A percentile compares a stretch with the other conserved stretches of the same genome.
These are phyloP conservation scores for Asterophora lycoperdoides DNA, from an alignment of 768 basidiomycete genomes.

Conservation along the genomic window DNA sequence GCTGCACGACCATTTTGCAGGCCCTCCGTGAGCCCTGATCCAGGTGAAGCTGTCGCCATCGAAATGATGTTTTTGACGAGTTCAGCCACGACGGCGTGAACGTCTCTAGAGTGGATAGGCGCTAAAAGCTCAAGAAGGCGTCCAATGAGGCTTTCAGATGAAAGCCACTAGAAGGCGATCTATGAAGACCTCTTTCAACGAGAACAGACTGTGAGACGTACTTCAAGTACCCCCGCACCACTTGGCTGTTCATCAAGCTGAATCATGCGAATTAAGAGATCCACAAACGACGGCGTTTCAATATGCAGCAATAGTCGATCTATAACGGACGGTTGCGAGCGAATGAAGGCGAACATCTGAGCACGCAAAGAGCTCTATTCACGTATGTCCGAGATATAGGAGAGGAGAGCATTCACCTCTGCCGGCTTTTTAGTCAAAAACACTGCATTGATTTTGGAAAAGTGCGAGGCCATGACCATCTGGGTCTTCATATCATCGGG, in stretches of 20 bases:
- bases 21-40: slow-evolving; percentile 65
- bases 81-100: slow-evolving; percentile 85
- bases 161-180: slow-evolving; percentile 66
- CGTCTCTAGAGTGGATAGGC: slow-evolving; percentile 65
- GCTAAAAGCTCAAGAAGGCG: slow-evolving; percentile 80
- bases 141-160: slow-evolving; percentile 76
- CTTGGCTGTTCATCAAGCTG: slow-evolving; percentile 83
- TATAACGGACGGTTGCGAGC: slow-evolving; percentile 74
- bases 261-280: slow-evolving; percentile 85
- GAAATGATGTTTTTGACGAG: slow-evolving; percentile 93
- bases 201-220: slow-evolving; percentile 42
- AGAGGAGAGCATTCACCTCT: slow-evolving; percentile 60
- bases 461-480: slow-evolving; percentile 86
- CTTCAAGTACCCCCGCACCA: slow-evolving; percentile 82
- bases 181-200: slow-evolving; percentile 10
- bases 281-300: slow-evolving; percentile 86
- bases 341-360: slow-evolving; percentile 92
- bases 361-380: slow-evolving; percentile 25
- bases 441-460: slow-evolving; percentile 88
- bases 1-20: slow-evolving; percentile 69
- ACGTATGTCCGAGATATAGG: slow-evolving; percentile 20
- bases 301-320: slow-evolving; percentile 81
- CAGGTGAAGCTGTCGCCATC: slow-evolving; percentile 85
- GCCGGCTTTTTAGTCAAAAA: slow-evolving; percentile 85
- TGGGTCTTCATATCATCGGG: slow-evolving; percentile 85